Conservation (phyloP, 2,329 filamentous ascomycete genomes). For the Alternaria atra region DNA sequence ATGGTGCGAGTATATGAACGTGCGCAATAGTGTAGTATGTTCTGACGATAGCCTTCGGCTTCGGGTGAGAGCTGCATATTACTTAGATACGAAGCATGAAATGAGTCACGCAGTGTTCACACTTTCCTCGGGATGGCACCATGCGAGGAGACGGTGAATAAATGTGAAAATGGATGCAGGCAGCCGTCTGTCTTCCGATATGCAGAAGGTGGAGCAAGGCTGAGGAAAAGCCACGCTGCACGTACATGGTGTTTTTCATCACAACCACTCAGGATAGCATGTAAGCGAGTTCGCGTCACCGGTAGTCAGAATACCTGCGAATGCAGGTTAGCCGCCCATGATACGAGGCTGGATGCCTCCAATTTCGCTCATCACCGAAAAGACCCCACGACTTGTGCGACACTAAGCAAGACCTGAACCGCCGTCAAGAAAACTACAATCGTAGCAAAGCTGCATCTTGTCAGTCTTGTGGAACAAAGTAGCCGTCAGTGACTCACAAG, state of each 20-base stretch:
- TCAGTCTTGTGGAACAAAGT: background rate
- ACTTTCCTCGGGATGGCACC: background rate
- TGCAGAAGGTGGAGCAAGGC: background rate
- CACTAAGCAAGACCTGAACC: conserved; percentile 28
- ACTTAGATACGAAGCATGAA: background rate
- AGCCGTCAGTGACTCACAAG: conserved; percentile 14
- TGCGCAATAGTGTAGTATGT: conserved; percentile 7
- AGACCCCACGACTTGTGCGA: conserved; percentile 32
- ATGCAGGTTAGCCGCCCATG: background rate
- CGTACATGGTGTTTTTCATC: background rate
- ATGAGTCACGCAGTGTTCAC: background rate
- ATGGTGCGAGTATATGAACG: conserved; percentile 19
- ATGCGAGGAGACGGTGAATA: background rate
- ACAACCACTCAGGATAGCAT: background rate
- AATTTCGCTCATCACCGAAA: conserved; percentile 10
- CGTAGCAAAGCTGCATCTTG: conserved; percentile 25
- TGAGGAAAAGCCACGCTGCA: background rate
- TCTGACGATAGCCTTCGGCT: conserved; percentile 5
- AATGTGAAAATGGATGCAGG: too few relatives aligned
- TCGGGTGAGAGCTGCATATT: conserved; percentile 7
- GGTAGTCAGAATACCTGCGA: background rate
- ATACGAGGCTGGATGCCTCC: background rate
- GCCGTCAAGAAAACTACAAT: conserved; percentile 29
- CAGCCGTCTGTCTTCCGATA: background rate
- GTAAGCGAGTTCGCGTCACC: conserved; percentile 2